phyloP scores from a whole-genome alignment of 2,329 filamentous ascomycete genomes.

The Arthrinium phaeospermum region DNA sequence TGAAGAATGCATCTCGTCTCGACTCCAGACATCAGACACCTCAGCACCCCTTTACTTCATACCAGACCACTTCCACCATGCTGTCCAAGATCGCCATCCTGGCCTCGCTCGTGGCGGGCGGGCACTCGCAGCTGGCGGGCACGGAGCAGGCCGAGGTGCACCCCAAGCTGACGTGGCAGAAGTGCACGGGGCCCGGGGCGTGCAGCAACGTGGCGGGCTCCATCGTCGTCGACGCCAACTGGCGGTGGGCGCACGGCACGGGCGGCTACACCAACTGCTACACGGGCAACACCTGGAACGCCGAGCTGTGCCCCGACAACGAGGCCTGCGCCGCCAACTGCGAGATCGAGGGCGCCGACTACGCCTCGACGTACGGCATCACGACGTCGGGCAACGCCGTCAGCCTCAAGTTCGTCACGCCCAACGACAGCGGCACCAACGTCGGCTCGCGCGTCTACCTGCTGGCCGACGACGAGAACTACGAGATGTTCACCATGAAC shows the following conservation, averaged over 20 bases:
- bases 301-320: conserved; percentile 39
- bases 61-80: conserved; percentile 30
- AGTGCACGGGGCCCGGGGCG: conserved; percentile 50
- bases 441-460: conserved; percentile 56
- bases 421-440: conserved; percentile 45
- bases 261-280: conserved; percentile 50
- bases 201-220: conserved; percentile 51
- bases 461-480: conserved; percentile 56
- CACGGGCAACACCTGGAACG: conserved; percentile 44
- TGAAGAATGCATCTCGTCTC: neutral
- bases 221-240: conserved; percentile 56
- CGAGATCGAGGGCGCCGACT: conserved; percentile 49
- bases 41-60: neutral
- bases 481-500: conserved; percentile 61
- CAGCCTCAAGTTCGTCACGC: conserved; percentile 54
- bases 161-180: conserved; percentile 53
- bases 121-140: conserved; percentile 51
- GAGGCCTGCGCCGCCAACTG: conserved; percentile 44
- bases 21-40: no score
- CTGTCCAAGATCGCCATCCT: conserved; percentile 36
- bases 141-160: conserved; percentile 49
- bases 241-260: conserved; percentile 51
- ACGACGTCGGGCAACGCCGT: conserved; percentile 48
- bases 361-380: conserved; percentile 49
- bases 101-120: conserved; percentile 44